Base-by-base conservation (phyloP, 1,284 basidiomycete genomes). In the Rhodotorula sp. region DNA sequence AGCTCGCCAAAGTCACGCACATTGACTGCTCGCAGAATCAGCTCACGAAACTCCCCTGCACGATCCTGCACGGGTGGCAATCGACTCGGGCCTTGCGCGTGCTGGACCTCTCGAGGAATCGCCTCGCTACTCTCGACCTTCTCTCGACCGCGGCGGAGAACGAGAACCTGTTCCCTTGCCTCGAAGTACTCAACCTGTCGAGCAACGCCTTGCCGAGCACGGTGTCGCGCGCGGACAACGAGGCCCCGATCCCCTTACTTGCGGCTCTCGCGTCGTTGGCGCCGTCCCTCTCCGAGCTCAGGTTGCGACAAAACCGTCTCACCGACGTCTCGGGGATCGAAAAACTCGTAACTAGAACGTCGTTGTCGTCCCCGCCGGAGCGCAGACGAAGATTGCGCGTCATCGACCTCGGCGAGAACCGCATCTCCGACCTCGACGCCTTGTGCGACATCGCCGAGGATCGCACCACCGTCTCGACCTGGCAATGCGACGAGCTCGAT, bases 241-340 rank as follows among this genome's bases (percentile, higher is more conserved):
- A 20, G 14, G 45, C 26, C 17, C 45, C 17, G 15, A 33, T 64
- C 4, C 55, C 66, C 1, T 37, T 63, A 37, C 54, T 70, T 29
- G n/a, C 57, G n/a, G 30, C 53, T 17, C 58, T 69, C 58, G 60
- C 58, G 6, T 4, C 24, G 3, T 30, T 66, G 30, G 59, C 58
- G 14, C 70, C 73, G 0, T n/a, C 59, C 0, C 56, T 74, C 15
- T 42, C 48, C 4, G 37, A 53, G 24, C 66, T 74, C n/a, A 53
- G 62, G 20, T 64, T 74, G 29, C 62, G 68, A 14, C 55, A 61
- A 44, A 74, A 74, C 57, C 66, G 66, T 26, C 68, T 74, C 18
- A 68, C 66, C 14, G 45, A 63, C 10, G 56, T 68, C 57, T 29
- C 62, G 4, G 68, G 70, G 45, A 48, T 74, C 59, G 57, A 55